Conservation (phyloP, 202 grass and related monocot genomes). For the Alloteropsis angusta region DNA sequence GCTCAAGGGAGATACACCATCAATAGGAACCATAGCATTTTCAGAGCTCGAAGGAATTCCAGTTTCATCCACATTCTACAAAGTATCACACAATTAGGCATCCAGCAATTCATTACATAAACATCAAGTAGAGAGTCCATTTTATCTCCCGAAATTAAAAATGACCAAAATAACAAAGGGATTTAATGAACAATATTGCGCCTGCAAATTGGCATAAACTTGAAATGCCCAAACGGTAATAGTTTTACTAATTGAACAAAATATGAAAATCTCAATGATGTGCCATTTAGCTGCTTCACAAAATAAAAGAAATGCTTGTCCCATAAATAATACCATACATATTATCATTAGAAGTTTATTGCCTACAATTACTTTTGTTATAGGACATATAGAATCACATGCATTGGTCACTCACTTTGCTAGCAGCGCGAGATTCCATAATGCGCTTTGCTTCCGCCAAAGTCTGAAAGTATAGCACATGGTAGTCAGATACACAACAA, state of each 20-base stretch:
- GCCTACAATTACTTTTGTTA: conserved; percentile 3
- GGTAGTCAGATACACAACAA: conserved; percentile 12
- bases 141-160: conserved; percentile 12
- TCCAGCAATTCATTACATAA: too few species aligned
- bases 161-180: neutral
- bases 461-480: conserved; percentile 43
- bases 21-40: conserved; percentile 54
- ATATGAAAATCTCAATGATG: neutral
- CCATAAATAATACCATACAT: neutral
- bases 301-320: neutral
- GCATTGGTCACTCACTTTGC: conserved; percentile 53
- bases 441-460: conserved; percentile 92
- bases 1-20: conserved; percentile 40
- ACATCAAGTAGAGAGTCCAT: neutral
- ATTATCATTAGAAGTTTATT: conserved; percentile 1
- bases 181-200: neutral
- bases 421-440: conserved; percentile 79
- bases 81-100: conserved; percentile 19
- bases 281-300: neutral
- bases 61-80: conserved; percentile 51
- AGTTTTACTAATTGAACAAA: neutral
- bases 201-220: neutral
- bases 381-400: conserved; percentile 4
- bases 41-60: conserved; percentile 32
- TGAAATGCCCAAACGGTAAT: neutral